Conservation (phyloP, 139 green algal species). For the Gonium pectorale region DNA sequence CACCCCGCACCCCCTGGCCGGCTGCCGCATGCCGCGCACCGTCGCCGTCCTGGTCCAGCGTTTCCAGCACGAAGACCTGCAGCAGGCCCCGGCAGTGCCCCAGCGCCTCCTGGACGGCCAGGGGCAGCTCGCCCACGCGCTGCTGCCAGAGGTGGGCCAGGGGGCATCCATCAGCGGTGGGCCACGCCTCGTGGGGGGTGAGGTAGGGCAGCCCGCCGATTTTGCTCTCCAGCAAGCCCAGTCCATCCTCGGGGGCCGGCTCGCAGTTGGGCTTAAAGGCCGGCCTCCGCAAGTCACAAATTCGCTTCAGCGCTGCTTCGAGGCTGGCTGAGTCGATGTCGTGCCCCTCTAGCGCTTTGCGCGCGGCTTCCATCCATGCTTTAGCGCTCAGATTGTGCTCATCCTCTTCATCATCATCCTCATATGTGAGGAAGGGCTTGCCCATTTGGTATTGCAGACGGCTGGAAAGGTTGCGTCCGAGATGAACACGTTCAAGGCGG, state of each 20-base stretch:
- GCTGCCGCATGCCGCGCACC: not conserved
- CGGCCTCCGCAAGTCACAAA: not conserved
- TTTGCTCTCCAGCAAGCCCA: not conserved
- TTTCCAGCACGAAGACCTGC: slow-evolving; percentile 10
- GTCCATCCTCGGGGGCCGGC: not conserved
- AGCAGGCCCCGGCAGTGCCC: not conserved
- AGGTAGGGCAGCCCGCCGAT: slow-evolving; percentile 23
- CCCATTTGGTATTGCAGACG: no score
- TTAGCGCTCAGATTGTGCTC: not conserved
- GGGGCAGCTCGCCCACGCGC: not conserved
- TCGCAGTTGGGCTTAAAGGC: not conserved
- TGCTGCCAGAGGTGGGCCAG: slow-evolving; percentile 9
- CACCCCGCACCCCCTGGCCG: no score
- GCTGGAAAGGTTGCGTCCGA: no score
- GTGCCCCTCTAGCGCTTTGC: not conserved
- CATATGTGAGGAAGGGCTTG: not conserved
- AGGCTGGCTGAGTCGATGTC: not conserved
- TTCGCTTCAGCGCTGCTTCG: not conserved
- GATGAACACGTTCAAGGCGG: no score
- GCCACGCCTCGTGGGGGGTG: not conserved
- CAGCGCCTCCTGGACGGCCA: not conserved
- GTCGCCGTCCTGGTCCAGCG: not conserved
- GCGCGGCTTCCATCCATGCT: not conserved
- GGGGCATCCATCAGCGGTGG: not conserved
- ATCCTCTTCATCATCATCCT: not conserved